Base-by-base conservation (phyloP, 495 filamentous ascomycete genomes). In the Xylaria longipes region DNA sequence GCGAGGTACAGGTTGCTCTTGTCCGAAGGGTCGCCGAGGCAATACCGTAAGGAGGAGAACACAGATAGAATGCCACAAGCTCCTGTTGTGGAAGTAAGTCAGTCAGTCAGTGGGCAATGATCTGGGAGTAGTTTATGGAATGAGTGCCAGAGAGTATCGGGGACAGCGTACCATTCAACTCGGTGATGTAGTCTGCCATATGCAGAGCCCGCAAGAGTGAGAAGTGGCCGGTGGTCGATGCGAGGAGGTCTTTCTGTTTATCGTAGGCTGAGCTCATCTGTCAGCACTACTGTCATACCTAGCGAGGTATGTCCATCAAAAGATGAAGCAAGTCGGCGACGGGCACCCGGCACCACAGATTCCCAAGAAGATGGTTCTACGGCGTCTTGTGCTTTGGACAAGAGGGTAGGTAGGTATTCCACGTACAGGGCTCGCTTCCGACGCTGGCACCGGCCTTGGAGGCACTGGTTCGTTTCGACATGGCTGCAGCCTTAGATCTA, bases 41-140 rank as follows among this genome's bases (percentile, higher is more conserved):
- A 95, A 86, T 98, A 98, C 50, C 94, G 94, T 86, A 99, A 88
- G 45, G 95, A 97, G 20, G 95, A 94, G 84, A 98, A 94, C 78
- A 99, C 88, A 75, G 96, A 98, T 90, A 97, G 94, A 78, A 97
- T 89, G 46, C 92, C 92, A 82, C 92, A 94, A 81, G 92, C 90
- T 71, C 91, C 91, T 92, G 64, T 62, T 39, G 12, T 29, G n/a
- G 2, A 62, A 33, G 15, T 45, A 12, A 11, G 35, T 64, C 46
- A 56, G 68, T 50, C 25, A 52, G 33, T 66, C 20, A 52, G 33
- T 66, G 9, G 35, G 35, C 11, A 1, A 41, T 31, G 33, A 5
- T 27, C 25, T 46, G 39, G 41, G 25, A 43, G 8, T 3, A 33
- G 22, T 29, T 35, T 11, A 33, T 14, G 61, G 58, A 41, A 69